Percentiles rank a stretch among this genome's conserved stretches.
phyloP scores from a whole-genome alignment of 768 basidiomycete species.

The Tylopilus sp. region DNA sequence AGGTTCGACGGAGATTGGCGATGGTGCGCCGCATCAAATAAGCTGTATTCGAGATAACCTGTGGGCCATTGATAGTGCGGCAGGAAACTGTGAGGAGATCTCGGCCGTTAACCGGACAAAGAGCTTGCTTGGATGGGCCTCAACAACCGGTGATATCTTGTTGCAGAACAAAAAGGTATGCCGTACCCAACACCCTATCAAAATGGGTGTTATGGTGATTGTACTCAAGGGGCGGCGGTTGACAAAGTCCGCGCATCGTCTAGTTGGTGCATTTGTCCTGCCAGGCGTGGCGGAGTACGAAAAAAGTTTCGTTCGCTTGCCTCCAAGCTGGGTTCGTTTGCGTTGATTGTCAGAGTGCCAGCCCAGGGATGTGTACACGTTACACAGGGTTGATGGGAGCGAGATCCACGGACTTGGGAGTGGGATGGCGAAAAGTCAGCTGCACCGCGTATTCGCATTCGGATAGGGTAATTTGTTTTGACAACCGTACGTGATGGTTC shows the following conservation, averaged over 20 bases:
- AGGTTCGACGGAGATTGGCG: slow-evolving; percentile 26
- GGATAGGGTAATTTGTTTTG: slow-evolving; percentile 22
- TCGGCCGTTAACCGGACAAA: slow-evolving; percentile 10
- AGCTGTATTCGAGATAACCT: slow-evolving; percentile 13
- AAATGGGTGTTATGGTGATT: slow-evolving; percentile 9
- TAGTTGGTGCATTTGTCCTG: not conserved
- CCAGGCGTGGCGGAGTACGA: slow-evolving; percentile 11
- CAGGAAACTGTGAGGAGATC: slow-evolving; percentile 4
- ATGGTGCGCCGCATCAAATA: not conserved
- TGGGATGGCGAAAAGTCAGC: slow-evolving; percentile 14
- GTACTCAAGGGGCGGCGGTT: not conserved
- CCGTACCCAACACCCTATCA: slow-evolving; percentile 6
- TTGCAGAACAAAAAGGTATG: slow-evolving; percentile 9
- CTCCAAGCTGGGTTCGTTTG: not conserved
- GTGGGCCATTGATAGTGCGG: not conserved
- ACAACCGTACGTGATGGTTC: slow-evolving; percentile 11
- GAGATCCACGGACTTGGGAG: slow-evolving; percentile 21
- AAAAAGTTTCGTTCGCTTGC: slow-evolving; percentile 15
- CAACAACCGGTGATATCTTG: not conserved
- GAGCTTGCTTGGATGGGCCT: slow-evolving; percentile 3
- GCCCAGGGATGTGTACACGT: slow-evolving; percentile 14
- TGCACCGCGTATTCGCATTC: slow-evolving; percentile 24
- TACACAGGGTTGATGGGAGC: slow-evolving; percentile 20
- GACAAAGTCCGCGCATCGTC: slow-evolving; percentile 15
- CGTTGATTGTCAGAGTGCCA: slow-evolving; percentile 5